A percentile compares a stretch with the other conserved stretches of the same genome.
These are phyloP conservation scores for Sphenostylis stenocarpa DNA, from an alignment of 306 rosid genomes.

Conservation along the genomic window DNA sequence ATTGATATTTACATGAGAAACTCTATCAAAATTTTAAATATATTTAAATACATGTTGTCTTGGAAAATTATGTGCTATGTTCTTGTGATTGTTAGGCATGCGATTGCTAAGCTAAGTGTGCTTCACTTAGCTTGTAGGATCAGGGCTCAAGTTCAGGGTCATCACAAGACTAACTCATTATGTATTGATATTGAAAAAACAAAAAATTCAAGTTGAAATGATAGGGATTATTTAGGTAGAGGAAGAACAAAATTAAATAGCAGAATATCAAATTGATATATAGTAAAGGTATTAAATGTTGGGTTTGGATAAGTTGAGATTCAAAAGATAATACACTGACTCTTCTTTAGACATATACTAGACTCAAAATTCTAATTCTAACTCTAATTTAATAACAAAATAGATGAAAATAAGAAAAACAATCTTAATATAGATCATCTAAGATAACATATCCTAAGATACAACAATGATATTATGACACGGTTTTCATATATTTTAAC, in stretches of 20 bases:
- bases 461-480: background rate
- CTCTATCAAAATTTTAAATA: too few species aligned
- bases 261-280: background rate
- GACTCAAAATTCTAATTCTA: background rate
- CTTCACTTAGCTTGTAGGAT: too few species aligned
- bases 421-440: constrained; percentile 3
- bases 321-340: background rate
- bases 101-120: too few species aligned
- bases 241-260: background rate
- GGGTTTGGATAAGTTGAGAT: background rate
- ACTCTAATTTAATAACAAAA: background rate
- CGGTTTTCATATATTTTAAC: background rate
- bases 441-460: constrained; percentile 1
- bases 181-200: background rate
- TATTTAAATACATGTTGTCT: too few species aligned
- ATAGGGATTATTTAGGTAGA: background rate
- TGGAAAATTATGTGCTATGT: too few species aligned
- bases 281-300: background rate
- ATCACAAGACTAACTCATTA: background rate
- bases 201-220: background rate
- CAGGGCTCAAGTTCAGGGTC: background rate
- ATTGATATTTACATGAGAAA: too few species aligned
- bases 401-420: background rate
- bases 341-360: background rate
- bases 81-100: too few species aligned